Evolutionary conservation across 805 yeast genomes (phyloP), one percentile per base, ranked within the genome.

Genomic region (Aciculoconidium aculeatum): DNA sequence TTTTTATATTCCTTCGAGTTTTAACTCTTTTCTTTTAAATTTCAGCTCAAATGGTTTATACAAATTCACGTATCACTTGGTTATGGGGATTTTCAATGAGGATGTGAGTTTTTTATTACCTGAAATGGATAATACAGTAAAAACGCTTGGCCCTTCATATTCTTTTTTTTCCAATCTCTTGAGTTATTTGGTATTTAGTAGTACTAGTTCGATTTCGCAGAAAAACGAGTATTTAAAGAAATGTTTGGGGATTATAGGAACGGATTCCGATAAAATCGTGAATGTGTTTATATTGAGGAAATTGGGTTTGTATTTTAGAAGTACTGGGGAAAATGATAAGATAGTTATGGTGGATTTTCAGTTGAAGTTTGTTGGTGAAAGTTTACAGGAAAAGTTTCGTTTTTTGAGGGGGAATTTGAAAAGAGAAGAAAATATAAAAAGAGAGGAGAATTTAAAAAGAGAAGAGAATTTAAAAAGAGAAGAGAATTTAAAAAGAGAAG

Each of bases 341-440:
- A 43, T 45, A 6, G 35, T 32, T 15, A 39, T 49, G 42, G 45
- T 45, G 0, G 42, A 39, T 19, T 35, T 47, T 11, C 50, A 50
- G 25, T 25, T 44, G 7, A 35, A 41, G 31, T 36, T 30, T 21
- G 31, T 31, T 13, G 21, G 30, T 22, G 31, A 37, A 15, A 20
- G 26, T 5, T 26, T 35, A 12, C 19, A 18, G 7, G 32, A 21
- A 16, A 40, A 33, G 34, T 40, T 37, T 23, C 15, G 13, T 7
- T 37, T 40, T 18, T 25, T 40, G 27, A 18, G 11, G 15, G 21
- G 14, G 6, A 37, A 37, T 23, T 16, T 30, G n/a, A n/a, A n/a
- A n/a, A n/a, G n/a, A 20, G 23, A 18, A 9, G 26, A 15, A 8
- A 8, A 11, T 6, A 8, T 13, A 11, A 6, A 23, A 23, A 17